Percentiles rank a stretch among this genome's conserved stretches.
phyloP scores from a whole-genome alignment of 495 filamentous ascomycete species.

The Sabuloglossum arenarium region DNA sequence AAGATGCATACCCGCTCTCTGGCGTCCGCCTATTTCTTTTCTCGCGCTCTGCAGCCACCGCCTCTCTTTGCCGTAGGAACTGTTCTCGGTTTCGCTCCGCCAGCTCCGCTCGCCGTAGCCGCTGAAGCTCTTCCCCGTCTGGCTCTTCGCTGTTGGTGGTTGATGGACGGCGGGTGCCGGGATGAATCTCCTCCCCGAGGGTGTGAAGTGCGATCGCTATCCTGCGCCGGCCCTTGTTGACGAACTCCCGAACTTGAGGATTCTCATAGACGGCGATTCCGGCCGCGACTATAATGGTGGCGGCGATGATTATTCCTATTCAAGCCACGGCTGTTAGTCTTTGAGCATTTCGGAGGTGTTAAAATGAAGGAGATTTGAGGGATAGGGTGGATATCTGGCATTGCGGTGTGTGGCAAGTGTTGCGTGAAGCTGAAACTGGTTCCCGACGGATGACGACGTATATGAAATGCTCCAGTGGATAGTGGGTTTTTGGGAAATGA shows the following conservation, averaged over 20 bases:
- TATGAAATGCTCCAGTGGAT: neutral
- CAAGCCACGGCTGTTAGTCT: neutral
- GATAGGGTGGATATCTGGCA: neutral
- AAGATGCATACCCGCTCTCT: constrained; percentile 18
- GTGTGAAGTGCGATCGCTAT: constrained; percentile 58
- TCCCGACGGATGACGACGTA: neutral
- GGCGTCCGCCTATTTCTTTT: constrained; percentile 4
- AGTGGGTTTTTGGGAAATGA: neutral
- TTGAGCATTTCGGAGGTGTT: neutral
- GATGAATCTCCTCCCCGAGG: constrained; percentile 56
- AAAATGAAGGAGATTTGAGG: neutral
- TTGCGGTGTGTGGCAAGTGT: neutral
- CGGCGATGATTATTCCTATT: constrained; percentile 55
- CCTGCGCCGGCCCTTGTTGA: constrained; percentile 54
- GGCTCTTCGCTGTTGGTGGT: constrained; percentile 35
- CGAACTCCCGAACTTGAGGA: constrained; percentile 56
- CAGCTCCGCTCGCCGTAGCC: constrained; percentile 50
- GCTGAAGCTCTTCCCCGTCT: constrained; percentile 48
- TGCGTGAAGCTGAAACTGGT: neutral
- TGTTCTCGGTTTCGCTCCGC: constrained; percentile 37
- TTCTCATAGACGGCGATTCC: constrained; percentile 74
- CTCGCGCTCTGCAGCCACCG: constrained; percentile 11
- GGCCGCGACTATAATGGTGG: constrained; percentile 56
- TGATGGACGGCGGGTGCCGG: constrained; percentile 15
- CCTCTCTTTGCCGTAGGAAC: constrained; percentile 19